Conservation (phyloP, 176 grass and related monocot genomes). For the Aechmea fasciata region DNA sequence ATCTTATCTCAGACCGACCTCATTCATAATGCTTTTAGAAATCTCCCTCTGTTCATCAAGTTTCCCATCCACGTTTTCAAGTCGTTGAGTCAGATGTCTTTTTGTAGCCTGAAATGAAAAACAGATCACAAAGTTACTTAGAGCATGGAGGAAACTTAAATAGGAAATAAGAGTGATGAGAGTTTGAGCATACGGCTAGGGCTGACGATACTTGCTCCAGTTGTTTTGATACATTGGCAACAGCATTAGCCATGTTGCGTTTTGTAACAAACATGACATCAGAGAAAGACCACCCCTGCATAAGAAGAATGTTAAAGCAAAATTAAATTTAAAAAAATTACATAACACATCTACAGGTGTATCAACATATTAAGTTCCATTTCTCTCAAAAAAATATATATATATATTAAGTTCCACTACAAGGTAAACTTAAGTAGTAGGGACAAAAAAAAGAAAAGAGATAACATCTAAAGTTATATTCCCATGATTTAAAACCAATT, state of each 20-base stretch:
- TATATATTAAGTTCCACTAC: neutral
- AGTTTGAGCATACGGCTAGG: constrained; percentile 47
- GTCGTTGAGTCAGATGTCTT: constrained; percentile 67
- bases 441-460: neutral
- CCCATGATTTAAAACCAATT: neutral
- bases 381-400: no score
- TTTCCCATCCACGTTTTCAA: constrained; percentile 94
- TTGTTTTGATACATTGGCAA: constrained; percentile 82
- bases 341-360: neutral
- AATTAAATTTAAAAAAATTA: neutral
- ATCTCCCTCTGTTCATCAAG: constrained; percentile 78
- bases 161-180: constrained; percentile 14
- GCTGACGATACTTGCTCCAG: constrained; percentile 81
- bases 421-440: no score
- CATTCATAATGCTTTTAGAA: constrained; percentile 70
- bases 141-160: constrained; percentile 1
- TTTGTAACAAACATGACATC: constrained; percentile 97
- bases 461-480: neutral
- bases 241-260: constrained; percentile 80
- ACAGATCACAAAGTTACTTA: constrained; percentile 11
- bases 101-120: constrained; percentile 60
- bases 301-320: constrained; percentile 27
- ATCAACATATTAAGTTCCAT: neutral
- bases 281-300: constrained; percentile 80
- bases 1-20: constrained; percentile 38